A percentile compares a stretch with the other conserved stretches of the same genome.
phyloP scores from a whole-genome alignment of 2,329 filamentous ascomycete species.

The Xylaria sp. region DNA sequence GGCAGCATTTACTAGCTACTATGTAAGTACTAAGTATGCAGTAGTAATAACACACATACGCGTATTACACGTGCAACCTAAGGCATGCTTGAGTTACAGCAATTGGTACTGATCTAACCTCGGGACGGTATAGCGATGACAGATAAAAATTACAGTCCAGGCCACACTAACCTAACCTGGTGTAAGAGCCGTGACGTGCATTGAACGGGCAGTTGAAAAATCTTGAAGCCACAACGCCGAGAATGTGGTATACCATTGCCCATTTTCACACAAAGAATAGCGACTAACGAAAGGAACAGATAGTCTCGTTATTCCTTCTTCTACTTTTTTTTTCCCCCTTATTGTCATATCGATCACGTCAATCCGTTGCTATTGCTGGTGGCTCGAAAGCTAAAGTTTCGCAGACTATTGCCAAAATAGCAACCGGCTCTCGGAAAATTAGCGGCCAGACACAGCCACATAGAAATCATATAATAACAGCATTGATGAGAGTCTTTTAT shows the following conservation, averaged over 20 bases:
- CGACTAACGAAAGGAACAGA: too few relatives aligned
- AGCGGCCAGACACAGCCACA: slow-evolving; percentile 18
- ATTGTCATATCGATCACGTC: too few relatives aligned
- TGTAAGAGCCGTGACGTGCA: not conserved
- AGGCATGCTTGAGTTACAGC: too few relatives aligned
- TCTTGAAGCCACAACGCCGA: too few relatives aligned
- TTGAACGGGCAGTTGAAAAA: not conserved
- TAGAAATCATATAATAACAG: not conserved
- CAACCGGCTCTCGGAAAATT: not conserved
- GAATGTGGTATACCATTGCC: too few relatives aligned
- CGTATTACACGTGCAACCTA: not conserved
- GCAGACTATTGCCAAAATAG: not conserved
- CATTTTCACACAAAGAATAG: too few relatives aligned
- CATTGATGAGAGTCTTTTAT: not conserved
- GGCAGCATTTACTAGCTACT: too few relatives aligned
- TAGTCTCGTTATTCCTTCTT: too few relatives aligned
- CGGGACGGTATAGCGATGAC: not conserved
- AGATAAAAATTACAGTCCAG: not conserved
- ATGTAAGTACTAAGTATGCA: too few relatives aligned
- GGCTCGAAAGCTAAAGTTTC: not conserved
- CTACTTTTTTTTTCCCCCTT: too few relatives aligned
- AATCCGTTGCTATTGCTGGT: not conserved
- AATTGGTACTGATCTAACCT: too few relatives aligned
- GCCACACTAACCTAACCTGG: slow-evolving; percentile 2
- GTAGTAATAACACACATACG: too few relatives aligned